Evolutionary conservation across 2,329 filamentous ascomycete species (phyloP).

Genomic region (Teratosphaeria zuluensis): DNA sequence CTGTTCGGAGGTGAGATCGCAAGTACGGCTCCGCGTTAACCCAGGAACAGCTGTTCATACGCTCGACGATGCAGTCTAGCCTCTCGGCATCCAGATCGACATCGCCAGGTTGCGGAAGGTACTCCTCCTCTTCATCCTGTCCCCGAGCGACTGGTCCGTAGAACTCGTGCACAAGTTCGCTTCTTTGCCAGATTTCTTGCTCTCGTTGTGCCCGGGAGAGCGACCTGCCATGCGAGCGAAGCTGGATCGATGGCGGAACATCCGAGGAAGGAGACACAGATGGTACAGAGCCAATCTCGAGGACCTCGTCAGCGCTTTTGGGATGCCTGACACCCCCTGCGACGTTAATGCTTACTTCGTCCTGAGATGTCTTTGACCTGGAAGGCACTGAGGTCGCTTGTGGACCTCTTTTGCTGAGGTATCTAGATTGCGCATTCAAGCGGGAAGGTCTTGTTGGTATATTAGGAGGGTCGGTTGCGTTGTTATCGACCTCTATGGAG

Average conservation of each 20-base stretch:
- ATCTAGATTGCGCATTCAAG: not conserved
- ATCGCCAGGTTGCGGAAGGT: not conserved
- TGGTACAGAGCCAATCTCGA: not conserved
- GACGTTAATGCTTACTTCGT: not conserved
- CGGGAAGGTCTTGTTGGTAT: not conserved
- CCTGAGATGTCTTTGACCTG: not conserved
- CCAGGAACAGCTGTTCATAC: constrained; percentile 9
- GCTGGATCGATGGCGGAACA: not conserved
- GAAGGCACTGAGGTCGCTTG: not conserved
- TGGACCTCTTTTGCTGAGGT: not conserved
- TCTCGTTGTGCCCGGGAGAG: not conserved
- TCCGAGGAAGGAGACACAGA: not conserved
- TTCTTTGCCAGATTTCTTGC: not conserved
- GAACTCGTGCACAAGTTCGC: not conserved
- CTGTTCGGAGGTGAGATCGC: not conserved
- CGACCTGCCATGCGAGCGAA: not conserved
- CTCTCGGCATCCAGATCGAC: constrained; percentile 2
- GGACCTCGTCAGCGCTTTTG: not conserved
- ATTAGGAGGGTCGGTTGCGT: not conserved
- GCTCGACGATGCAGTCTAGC: constrained; percentile 7
- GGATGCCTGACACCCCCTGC: not conserved
- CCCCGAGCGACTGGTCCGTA: not conserved
- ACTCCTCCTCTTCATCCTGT: not conserved
- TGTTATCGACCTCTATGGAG: not conserved
- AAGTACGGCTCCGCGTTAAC: constrained; percentile 9